These are phyloP conservation scores for Firmiana major DNA, from an alignment of 345 rosid species.

Conservation along the genomic window DNA sequence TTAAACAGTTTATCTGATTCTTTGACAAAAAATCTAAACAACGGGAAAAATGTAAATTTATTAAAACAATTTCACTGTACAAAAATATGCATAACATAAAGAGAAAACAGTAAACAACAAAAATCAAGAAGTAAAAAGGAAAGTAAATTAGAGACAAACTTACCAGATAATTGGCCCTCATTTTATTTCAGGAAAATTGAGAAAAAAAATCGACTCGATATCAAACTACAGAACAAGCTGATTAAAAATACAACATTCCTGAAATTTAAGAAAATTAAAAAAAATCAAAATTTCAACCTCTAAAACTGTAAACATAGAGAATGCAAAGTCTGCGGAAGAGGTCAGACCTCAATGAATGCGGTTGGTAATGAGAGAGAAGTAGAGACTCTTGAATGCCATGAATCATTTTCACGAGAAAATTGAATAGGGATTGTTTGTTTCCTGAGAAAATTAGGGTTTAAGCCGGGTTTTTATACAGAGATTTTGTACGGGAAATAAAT, in stretches of 20 bases:
- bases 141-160: constrained; percentile 1
- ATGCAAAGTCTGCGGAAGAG: background rate
- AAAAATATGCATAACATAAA: background rate
- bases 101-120: background rate
- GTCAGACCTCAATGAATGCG: background rate
- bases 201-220: background rate
- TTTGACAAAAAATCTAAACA: background rate
- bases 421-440: background rate
- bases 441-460: background rate
- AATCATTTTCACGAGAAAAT: constrained; percentile 1
- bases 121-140: background rate
- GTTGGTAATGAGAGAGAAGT: background rate
- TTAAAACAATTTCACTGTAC: background rate
- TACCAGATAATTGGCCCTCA: constrained; percentile 12
- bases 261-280: background rate
- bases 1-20: no score
- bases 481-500: background rate
- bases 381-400: background rate
- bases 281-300: background rate
- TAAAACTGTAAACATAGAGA: background rate
- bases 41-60: background rate
- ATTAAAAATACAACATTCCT: background rate
- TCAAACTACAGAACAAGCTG: background rate
- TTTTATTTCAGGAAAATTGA: constrained; percentile 3
- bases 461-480: background rate